Conservation (phyloP, 768 basidiomycete genomes). For the Aureoboletus auriporus region DNA sequence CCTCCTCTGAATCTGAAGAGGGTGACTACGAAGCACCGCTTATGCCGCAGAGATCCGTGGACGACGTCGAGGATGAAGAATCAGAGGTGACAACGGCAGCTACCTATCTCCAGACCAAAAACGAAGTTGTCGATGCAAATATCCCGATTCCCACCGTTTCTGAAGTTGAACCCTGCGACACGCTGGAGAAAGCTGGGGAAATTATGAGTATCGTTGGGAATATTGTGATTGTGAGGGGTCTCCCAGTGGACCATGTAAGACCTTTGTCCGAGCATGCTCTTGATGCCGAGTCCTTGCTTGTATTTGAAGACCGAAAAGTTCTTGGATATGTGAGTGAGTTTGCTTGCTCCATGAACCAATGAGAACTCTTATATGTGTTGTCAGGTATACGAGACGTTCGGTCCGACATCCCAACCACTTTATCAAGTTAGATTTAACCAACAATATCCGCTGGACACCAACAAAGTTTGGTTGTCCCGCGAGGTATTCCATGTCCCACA, state of each 20-base stretch:
- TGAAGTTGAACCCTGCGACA: conserved; percentile 59
- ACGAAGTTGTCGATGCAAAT: conserved; percentile 60
- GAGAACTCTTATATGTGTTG: conserved; percentile 11
- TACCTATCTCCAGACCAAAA: conserved; percentile 59
- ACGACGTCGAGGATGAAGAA: conserved; percentile 52
- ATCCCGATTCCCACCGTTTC: conserved; percentile 60
- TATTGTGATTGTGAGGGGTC: conserved; percentile 70
- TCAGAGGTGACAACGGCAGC: conserved; percentile 35
- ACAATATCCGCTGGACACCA: conserved; percentile 54
- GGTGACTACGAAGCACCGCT: conserved; percentile 1
- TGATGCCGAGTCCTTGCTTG: conserved; percentile 87
- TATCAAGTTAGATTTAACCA: conserved; percentile 84
- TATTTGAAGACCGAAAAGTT: conserved; percentile 86
- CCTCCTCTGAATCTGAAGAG: conserved; percentile 21
- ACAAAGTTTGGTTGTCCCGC: conserved; percentile 50
- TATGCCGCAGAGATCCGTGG: conserved; percentile 7
- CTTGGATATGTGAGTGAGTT: conserved; percentile 72
- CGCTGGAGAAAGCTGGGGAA: conserved; percentile 72
- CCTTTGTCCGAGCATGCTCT: conserved; percentile 61
- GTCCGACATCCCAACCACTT: conserved; percentile 84
- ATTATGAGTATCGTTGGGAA: conserved; percentile 71
- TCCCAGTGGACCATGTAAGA: conserved; percentile 38
- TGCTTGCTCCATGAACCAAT: conserved; percentile 5
- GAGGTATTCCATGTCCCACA: conserved; percentile 80
- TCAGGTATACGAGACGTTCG: conserved; percentile 93